A percentile compares a stretch with the other conserved stretches of the same genome.
Conservation (phyloP, 257 asterid species). For the Fraxinus americana region DNA sequence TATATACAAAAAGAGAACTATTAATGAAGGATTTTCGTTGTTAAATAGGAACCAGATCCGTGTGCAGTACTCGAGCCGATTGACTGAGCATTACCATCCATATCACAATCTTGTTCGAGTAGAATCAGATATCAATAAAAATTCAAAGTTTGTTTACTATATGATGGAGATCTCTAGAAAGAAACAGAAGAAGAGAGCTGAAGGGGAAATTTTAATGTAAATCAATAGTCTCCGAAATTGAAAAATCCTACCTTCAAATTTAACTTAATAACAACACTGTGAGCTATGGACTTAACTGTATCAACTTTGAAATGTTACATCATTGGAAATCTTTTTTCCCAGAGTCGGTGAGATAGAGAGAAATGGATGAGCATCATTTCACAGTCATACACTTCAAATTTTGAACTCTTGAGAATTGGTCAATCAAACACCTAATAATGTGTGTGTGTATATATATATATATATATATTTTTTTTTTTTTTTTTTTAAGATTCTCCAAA, state of each 20-base stretch:
- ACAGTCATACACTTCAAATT: too few species aligned
- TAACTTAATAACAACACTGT: not conserved
- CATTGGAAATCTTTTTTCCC: not conserved
- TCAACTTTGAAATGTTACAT: too few species aligned
- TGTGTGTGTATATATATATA: too few species aligned
- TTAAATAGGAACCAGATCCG: too few species aligned
- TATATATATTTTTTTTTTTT: too few species aligned
- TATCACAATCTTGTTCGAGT: not conserved
- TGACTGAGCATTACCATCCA: not conserved
- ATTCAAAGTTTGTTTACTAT: not conserved
- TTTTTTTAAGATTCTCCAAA: not conserved
- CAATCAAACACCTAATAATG: not conserved
- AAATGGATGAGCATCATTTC: not conserved
- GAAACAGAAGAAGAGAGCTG: not conserved
- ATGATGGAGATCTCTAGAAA: not conserved
- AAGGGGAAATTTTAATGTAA: not conserved
- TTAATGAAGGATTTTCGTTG: not conserved
- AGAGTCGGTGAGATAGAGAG: not conserved
- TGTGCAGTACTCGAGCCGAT: not conserved
- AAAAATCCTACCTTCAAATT: not conserved
- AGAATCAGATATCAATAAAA: not conserved
- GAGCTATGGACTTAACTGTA: not conserved
- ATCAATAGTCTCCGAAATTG: not conserved
- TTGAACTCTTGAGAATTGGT: not conserved
- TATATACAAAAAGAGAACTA: not conserved